Conservation (phyloP, 257 asterid genomes). For the Solanum habrochaites region DNA sequence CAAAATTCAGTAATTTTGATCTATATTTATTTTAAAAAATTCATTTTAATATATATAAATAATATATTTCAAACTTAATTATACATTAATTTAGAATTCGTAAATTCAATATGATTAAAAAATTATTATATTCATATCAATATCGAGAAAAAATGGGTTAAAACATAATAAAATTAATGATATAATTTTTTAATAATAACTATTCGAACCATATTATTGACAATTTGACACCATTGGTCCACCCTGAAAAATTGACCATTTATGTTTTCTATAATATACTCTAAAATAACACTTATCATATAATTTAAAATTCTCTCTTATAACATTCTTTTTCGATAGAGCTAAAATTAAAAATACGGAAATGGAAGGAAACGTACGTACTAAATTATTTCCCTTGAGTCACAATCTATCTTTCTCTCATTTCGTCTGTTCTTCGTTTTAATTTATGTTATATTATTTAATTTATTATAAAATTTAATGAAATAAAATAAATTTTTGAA, state of each 20-base stretch:
- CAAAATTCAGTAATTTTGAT: background rate
- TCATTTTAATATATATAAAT: background rate
- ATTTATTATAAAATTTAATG: background rate
- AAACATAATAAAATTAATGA: too few species aligned
- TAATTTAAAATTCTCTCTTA: background rate
- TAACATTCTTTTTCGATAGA: background rate
- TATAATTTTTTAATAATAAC: too few species aligned
- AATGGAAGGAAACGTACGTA: background rate
- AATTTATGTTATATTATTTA: background rate
- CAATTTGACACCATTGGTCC: background rate
- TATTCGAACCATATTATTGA: too few species aligned
- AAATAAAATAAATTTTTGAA: background rate
- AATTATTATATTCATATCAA: too few species aligned
- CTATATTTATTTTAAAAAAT: background rate
- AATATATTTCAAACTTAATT: background rate
- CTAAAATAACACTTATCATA: background rate
- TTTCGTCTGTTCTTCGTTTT: background rate
- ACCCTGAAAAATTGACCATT: background rate
- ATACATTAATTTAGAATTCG: background rate
- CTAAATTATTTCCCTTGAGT: background rate
- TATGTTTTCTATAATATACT: background rate
- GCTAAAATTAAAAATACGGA: background rate
- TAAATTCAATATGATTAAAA: too few species aligned
- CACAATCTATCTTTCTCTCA: background rate
- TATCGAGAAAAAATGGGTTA: too few species aligned